Evolutionary conservation across 2,329 filamentous ascomycete species (phyloP), one percentile per base, ranked within the genome.

Genomic region (Teratosphaeria zuluensis): DNA sequence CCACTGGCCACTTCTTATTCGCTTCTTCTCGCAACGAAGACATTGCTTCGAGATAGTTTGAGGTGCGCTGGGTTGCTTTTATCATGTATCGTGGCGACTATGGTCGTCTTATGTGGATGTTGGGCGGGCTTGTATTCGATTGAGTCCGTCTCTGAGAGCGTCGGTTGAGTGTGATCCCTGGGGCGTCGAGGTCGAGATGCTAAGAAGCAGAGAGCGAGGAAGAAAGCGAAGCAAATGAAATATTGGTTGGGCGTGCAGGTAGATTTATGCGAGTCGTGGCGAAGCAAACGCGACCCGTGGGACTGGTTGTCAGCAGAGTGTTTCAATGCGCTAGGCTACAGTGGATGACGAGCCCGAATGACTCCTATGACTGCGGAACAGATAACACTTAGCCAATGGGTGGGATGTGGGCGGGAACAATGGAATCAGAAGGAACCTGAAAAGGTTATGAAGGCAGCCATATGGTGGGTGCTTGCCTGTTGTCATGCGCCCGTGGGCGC

Each of bases 281-380:
- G 54, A 56, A 55, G 31, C 30, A 55, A 33, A 55, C 30, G 53
- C 53, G 30, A 55, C 30, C 19, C 24, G 38, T 56, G 54, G 54
- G 33, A 35, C 30, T 55, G 53, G 33, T 14, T 48, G 38, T 38
- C 35, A 51, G 46, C n/a, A 42, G 28, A 8, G 38, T 46, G 54
- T 56, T 42, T 38, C 54, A 56, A 56, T 46, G 38, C 54, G 19
- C 35, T 56, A 56, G 54, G 54, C 54, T 28, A 24, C 54, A 46
- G 46, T 32, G 35, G 21, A 56, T 56, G 54, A 56, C 54, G 54
- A 51, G 42, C 42, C 42, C 42, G 42, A 48, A 48, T 48, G 42
- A 48, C 42, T 48, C 42, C 42, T 48, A n/a, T 21, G 42, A 48
- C 42, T 48, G 42, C 42, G 42, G 11, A 24, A 38, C 5, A 32